These are phyloP conservation scores for Deinandra increscens DNA, from an alignment of 129 eudicot genomes.

Conservation along the genomic window DNA sequence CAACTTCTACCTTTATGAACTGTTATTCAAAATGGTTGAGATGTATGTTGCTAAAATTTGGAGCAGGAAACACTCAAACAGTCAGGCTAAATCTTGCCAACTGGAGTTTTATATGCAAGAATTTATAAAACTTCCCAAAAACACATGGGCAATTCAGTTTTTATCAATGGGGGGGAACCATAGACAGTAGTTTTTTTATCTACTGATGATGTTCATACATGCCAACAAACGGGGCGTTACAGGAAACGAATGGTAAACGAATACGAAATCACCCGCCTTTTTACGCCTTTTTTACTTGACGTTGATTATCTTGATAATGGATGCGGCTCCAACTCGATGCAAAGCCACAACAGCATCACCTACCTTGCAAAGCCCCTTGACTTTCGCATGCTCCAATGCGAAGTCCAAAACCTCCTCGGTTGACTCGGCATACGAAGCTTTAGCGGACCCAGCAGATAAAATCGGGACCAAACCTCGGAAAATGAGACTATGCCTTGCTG, in stretches of 20 bases:
- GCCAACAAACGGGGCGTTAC: conserved; percentile 28
- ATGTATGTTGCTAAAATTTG: not conserved
- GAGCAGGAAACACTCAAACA: not conserved
- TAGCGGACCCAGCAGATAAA: conserved; percentile 50
- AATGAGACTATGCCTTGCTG: conserved; percentile 67
- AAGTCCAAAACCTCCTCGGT: conserved; percentile 51
- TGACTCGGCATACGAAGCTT: conserved; percentile 55
- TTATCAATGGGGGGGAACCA: conserved; percentile 18
- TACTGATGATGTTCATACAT: conserved; percentile 25
- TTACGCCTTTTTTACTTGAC: conserved; percentile 25
- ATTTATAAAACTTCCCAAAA: conserved; percentile 12
- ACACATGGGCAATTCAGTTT: conserved; percentile 27
- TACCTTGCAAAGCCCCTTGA: conserved; percentile 44
- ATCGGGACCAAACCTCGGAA: conserved; percentile 65
- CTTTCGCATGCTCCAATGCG: conserved; percentile 53
- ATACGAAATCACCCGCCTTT: not conserved
- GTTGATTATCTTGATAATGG: conserved; percentile 45
- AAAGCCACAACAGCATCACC: conserved; percentile 68
- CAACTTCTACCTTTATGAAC: not conserved
- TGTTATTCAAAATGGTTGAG: not conserved
- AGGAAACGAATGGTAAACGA: conserved; percentile 11
- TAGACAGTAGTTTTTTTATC: conserved; percentile 27
- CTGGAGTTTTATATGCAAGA: conserved; percentile 29
- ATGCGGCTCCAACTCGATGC: conserved; percentile 49
- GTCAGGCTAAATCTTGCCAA: conserved; percentile 16